Conservation (phyloP, 208 protist species). For the Crithidia brevicula region DNA sequence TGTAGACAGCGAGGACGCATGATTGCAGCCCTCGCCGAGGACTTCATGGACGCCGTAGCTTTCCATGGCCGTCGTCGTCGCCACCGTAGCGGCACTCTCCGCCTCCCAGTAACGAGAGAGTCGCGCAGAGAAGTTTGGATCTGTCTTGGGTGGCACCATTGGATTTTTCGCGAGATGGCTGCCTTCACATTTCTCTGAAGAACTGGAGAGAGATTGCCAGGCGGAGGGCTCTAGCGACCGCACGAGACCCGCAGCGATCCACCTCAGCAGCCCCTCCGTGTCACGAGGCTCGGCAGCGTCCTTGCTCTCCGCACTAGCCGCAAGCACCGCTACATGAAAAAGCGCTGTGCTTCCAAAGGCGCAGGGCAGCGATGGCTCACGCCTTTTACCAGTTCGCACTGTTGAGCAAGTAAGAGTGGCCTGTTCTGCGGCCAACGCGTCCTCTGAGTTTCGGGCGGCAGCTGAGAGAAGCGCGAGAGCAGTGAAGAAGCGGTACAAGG, state of each 20-base stretch:
- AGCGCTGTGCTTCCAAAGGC: neutral
- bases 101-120: neutral
- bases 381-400: neutral
- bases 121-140: neutral
- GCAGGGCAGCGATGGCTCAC: neutral
- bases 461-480: slow-evolving; percentile 15
- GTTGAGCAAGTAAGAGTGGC: neutral
- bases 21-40: slow-evolving; percentile 4
- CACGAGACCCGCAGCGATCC: neutral
- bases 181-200: too few species aligned
- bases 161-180: too few species aligned
- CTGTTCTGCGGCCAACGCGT: neutral
- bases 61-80: slow-evolving; percentile 9
- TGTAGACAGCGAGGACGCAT: neutral
- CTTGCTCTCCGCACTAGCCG: neutral
- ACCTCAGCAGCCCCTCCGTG: neutral
- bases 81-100: neutral
- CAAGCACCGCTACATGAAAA: neutral
- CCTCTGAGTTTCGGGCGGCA: neutral
- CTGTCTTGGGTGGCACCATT: neutral
- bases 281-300: neutral
- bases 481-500: slow-evolving; percentile 8
- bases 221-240: neutral
- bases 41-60: slow-evolving; percentile 24
- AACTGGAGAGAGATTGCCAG: neutral